Base-by-base conservation (phyloP, 352 stramenopile species). In the Pythium monospermum region DNA sequence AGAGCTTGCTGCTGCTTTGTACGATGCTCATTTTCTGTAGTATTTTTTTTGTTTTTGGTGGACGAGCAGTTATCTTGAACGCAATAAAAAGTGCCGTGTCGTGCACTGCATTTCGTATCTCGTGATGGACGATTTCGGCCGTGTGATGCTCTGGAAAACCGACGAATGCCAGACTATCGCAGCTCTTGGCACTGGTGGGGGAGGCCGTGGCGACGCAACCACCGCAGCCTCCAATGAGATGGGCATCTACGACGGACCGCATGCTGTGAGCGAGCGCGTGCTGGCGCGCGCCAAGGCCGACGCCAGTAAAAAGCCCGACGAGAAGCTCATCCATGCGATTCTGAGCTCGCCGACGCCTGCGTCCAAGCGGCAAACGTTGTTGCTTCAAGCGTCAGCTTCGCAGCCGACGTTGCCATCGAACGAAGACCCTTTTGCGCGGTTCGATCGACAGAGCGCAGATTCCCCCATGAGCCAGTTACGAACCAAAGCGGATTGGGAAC, bases 261-360 rank as follows among this genome's bases (percentile, higher is more conserved):
- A 81, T 4, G 68, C 73, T 4, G 68, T 89, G 35, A 79, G 76
- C 36, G 69, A 90, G 56, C 61, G 81, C 31, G 53, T 92, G 4
- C 52, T 92, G 2, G 64, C 68, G 31, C 61, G 81, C 15, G 78
- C 81, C 2, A 75, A 76, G 49, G 67, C 68, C 13, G 75, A 89
- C 38, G 71, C 62, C 1, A 53, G 59, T 13, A 71, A 64, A 18
- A 62, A 64, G 15, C 76, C 78, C 0, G 75, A 92, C 23, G 76
- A 88, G n/a, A 59, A 68, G 3, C 42, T 85, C 11, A 70, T 92
- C 27, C 69, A 90, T 12, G 74, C 78, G n/a, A 92, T 92, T 40
- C 53, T 92, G 51, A 57, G 74, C 21, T 70, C 76, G 16, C 71
- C 76, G 12, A 80, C 69, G 13, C 69, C 69, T 18, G 57, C 65